Evolutionary conservation across 148 eudicot genomes (phyloP).

Genomic region (Polygonum maritimum): DNA sequence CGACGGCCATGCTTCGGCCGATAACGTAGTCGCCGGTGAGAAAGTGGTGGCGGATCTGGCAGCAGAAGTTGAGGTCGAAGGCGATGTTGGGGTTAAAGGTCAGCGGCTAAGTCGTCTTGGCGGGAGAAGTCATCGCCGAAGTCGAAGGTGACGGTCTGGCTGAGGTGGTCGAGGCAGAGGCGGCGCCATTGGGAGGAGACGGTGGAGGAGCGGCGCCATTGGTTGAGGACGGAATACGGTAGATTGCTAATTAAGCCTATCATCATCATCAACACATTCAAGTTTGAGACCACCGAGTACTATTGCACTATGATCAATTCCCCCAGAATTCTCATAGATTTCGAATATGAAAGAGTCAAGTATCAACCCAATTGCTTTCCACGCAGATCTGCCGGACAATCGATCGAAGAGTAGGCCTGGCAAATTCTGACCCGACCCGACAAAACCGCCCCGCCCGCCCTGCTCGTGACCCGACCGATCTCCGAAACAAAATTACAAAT

Average conservation of each 20-base stretch:
- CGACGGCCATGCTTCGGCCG: conserved; percentile 17
- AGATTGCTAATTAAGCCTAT: conserved; percentile 13
- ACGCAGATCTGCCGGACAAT: too few species aligned
- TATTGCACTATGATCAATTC: too few species aligned
- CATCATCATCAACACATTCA: not conserved
- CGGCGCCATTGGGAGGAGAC: conserved; percentile 18
- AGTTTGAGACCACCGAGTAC: too few species aligned
- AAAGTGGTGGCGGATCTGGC: conserved; percentile 22
- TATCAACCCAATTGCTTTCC: too few species aligned
- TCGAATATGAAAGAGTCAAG: too few species aligned
- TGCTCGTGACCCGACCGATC: too few species aligned
- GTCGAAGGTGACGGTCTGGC: conserved; percentile 14
- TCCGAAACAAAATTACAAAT: too few species aligned
- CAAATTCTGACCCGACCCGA: too few species aligned
- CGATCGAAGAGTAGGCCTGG: too few species aligned
- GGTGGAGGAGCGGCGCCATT: not conserved
- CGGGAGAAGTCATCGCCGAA: conserved; percentile 13
- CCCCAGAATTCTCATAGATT: too few species aligned
- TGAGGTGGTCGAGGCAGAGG: conserved; percentile 16
- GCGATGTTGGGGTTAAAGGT: conserved; percentile 22
- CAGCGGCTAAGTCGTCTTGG: not conserved
- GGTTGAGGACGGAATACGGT: conserved; percentile 22
- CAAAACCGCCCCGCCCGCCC: too few species aligned
- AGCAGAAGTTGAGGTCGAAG: conserved; percentile 24
- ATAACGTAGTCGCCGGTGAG: conserved; percentile 16